Conservation (phyloP, 805 yeast species). For the Wickerhamomyces queroliae region DNA sequence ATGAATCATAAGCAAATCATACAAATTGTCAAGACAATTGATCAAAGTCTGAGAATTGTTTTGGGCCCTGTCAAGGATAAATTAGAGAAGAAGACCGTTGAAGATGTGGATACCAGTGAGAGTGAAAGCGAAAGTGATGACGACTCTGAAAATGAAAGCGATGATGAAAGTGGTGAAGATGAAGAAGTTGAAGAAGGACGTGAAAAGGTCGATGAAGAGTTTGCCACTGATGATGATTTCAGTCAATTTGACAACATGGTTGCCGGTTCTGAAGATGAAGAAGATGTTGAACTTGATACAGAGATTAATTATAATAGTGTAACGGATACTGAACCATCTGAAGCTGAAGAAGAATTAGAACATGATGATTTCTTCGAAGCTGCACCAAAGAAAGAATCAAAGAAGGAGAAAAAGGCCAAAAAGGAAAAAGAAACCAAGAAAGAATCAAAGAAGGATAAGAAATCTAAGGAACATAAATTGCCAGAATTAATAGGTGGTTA, state of each 20-base stretch:
- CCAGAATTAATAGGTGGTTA: slow-evolving; percentile 80
- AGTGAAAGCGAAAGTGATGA: slow-evolving; percentile 20
- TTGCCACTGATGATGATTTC: slow-evolving; percentile 18
- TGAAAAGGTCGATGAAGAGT: slow-evolving; percentile 17
- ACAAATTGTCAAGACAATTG: slow-evolving; percentile 36
- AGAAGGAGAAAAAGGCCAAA: slow-evolving; percentile 20
- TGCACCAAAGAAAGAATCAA: slow-evolving; percentile 16
- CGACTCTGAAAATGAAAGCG: slow-evolving; percentile 14
- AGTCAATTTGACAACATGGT: slow-evolving; percentile 32
- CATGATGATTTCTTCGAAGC: slow-evolving; percentile 39
- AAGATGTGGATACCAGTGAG: slow-evolving; percentile 13
- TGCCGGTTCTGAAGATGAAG: slow-evolving; percentile 35
- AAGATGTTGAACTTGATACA: slow-evolving; percentile 27
- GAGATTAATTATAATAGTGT: slow-evolving; percentile 46
- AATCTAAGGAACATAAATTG: slow-evolving; percentile 29
- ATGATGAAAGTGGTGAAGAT: slow-evolving; percentile 17
- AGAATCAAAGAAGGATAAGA: slow-evolving; percentile 1
- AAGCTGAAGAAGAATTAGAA: slow-evolving; percentile 19
- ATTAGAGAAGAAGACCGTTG: slow-evolving; percentile 11
- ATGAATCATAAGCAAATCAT: slow-evolving; percentile 40
- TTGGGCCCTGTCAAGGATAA: slow-evolving; percentile 24
- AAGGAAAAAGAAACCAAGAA: background rate
- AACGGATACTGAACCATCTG: slow-evolving; percentile 60
- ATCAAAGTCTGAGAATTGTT: slow-evolving; percentile 31
- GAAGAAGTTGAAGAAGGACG: slow-evolving; percentile 15